Conservation (phyloP, 371 early-diverging fungal genomes). For the Mucor indicus region DNA sequence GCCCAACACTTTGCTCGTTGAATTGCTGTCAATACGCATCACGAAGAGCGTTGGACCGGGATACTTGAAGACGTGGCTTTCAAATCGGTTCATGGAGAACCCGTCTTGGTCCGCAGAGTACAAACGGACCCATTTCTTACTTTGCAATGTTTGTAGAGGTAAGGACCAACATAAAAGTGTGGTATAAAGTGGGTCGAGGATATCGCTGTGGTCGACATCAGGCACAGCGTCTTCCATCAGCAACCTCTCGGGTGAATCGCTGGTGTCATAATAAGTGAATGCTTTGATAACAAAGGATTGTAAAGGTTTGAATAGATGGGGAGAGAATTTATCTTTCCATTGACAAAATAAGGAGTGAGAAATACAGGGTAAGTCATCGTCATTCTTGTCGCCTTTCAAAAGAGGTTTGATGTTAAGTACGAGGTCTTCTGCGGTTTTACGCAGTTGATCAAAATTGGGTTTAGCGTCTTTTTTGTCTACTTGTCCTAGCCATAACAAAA, state of each 20-base stretch:
- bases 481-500: constrained; percentile 41
- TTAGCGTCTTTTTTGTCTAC: constrained; percentile 4
- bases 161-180: constrained; percentile 50
- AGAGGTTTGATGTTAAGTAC: constrained; percentile 12
- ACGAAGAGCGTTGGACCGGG: constrained; percentile 60
- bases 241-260: constrained; percentile 2
- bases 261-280: constrained; percentile 30
- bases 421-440: constrained; percentile 2
- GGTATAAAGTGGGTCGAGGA: constrained; percentile 36
- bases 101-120: constrained; percentile 57
- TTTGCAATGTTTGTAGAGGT: constrained; percentile 24
- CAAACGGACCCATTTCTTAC: constrained; percentile 42
- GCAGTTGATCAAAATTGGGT: constrained; percentile 2
- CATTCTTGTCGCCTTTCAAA: background rate
- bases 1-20: constrained; percentile 30
- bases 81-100: constrained; percentile 68
- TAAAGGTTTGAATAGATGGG: constrained; percentile 45
- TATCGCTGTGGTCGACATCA: constrained; percentile 23
- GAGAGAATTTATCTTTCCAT: constrained; percentile 47
- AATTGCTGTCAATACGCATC: constrained; percentile 30
- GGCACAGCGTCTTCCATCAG: constrained; percentile 24
- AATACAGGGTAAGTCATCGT: constrained; percentile 10
- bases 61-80: constrained; percentile 62
- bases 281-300: constrained; percentile 47
- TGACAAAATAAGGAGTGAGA: constrained; percentile 20